phyloP scores from a whole-genome alignment of 768 basidiomycete species.

The Suillus discolor region DNA sequence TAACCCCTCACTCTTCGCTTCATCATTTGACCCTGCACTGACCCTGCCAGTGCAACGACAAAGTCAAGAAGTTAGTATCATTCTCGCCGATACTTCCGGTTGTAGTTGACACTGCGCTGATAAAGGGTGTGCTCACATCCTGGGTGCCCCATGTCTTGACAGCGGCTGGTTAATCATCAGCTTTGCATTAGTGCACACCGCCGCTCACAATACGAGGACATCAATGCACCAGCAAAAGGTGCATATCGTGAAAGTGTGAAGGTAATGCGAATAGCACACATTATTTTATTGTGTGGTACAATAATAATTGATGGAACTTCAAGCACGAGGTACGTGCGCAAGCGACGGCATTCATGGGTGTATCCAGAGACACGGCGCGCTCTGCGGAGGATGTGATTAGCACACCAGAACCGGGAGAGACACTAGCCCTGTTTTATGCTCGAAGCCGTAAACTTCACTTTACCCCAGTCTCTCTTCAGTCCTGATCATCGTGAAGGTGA shows the following conservation, averaged over 20 bases:
- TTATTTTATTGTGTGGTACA: constrained; percentile 4
- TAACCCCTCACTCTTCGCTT: no score
- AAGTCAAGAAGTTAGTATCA: no score
- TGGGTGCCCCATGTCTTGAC: background rate
- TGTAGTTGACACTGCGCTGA: background rate
- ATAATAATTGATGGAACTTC: background rate
- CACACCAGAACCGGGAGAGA: constrained; percentile 85
- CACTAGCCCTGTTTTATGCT: constrained; percentile 80
- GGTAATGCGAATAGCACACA: constrained; percentile 10
- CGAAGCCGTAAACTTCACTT: constrained; percentile 60
- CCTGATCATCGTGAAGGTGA: constrained; percentile 48
- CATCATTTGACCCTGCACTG: no score
- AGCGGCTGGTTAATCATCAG: background rate
- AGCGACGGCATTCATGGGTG: constrained; percentile 63
- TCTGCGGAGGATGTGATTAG: constrained; percentile 73
- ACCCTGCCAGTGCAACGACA: no score
- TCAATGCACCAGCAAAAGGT: constrained; percentile 8
- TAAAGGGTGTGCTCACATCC: background rate
- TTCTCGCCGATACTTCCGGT: no score
- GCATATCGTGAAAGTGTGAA: constrained; percentile 9
- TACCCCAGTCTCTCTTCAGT: background rate
- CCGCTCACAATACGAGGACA: constrained; percentile 6
- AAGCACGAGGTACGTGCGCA: constrained; percentile 40
- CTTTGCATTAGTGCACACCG: background rate
- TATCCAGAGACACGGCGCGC: constrained; percentile 51